Percentiles rank a stretch among this genome's conserved stretches.
phyloP scores from a whole-genome alignment of 139 green algal species.

The Asterochloris sp. region DNA sequence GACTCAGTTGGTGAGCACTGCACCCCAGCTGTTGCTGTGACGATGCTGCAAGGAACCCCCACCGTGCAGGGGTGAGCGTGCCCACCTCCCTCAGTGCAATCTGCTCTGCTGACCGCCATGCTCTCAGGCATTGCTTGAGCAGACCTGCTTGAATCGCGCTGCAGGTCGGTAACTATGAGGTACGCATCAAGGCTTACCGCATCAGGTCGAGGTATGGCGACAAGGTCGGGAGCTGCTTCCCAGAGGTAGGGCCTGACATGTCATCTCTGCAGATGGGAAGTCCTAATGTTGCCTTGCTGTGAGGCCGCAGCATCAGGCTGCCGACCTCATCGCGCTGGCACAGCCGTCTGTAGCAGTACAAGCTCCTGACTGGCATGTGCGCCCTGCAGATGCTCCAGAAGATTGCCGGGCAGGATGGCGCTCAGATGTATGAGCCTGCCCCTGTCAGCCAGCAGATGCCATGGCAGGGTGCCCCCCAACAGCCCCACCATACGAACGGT shows the following conservation, averaged over 20 bases:
- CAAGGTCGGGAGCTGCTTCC: conserved; percentile 43
- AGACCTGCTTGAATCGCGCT: too few species aligned
- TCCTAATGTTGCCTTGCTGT: not conserved
- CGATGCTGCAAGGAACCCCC: too few species aligned
- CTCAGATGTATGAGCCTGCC: not conserved
- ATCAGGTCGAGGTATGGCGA: conserved; percentile 52
- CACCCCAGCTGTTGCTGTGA: too few species aligned
- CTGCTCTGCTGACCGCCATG: too few species aligned
- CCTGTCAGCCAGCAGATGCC: conserved; percentile 1
- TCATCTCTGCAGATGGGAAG: not conserved
- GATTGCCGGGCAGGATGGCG: conserved; percentile 1
- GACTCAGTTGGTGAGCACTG: too few species aligned
- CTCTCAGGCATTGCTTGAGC: too few species aligned
- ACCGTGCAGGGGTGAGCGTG: too few species aligned
- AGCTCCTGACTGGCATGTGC: not conserved
- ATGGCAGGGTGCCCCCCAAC: not conserved
- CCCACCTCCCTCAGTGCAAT: too few species aligned
- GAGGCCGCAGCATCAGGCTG: not conserved
- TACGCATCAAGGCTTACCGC: conserved; percentile 34
- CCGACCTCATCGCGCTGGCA: not conserved
- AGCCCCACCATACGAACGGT: not conserved
- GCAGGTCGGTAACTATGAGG: conserved; percentile 20
- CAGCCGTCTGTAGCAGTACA: not conserved
- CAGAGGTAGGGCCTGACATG: conserved; percentile 17
- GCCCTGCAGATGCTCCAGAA: conserved; percentile 20